These are phyloP conservation scores for Gomphus bonarii DNA, from an alignment of 1,284 basidiomycete species.

Conservation along the genomic window DNA sequence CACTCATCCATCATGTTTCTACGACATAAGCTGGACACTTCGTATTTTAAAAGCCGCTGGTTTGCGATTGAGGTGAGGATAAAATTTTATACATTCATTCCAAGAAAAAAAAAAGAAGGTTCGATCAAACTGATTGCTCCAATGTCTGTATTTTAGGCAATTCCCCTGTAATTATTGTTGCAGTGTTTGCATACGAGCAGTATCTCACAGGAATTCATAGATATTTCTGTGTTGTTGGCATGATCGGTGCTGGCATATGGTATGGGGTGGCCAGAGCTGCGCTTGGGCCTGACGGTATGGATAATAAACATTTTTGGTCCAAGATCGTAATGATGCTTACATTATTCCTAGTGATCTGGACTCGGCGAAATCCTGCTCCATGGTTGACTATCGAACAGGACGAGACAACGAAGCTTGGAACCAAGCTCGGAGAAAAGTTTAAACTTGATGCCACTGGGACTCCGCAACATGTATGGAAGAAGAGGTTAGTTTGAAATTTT, in stretches of 20 bases:
- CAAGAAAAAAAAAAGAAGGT: neutral
- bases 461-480: neutral
- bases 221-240: slow-evolving; percentile 48
- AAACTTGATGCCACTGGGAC: neutral
- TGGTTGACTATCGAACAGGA: slow-evolving; percentile 68
- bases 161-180: slow-evolving; percentile 54
- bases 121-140: neutral
- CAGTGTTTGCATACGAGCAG: slow-evolving; percentile 6
- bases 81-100: neutral
- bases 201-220: neutral
- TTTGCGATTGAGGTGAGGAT: slow-evolving; percentile 64
- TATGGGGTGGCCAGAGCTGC: slow-evolving; percentile 60
- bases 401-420: slow-evolving; percentile 53
- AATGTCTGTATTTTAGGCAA: slow-evolving; percentile 39
- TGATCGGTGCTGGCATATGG: slow-evolving; percentile 53
- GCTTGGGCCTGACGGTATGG: slow-evolving; percentile 53
- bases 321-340: neutral
- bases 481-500: neutral
- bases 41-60: slow-evolving; percentile 38
- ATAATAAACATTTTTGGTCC: neutral
- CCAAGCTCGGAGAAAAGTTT: neutral
- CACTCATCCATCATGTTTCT: neutral
- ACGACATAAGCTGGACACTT: neutral
- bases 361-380: slow-evolving; percentile 69
- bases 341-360: slow-evolving; percentile 55